Conservation (phyloP, 164 flowering plant genomes). For the Annona squamosa region DNA sequence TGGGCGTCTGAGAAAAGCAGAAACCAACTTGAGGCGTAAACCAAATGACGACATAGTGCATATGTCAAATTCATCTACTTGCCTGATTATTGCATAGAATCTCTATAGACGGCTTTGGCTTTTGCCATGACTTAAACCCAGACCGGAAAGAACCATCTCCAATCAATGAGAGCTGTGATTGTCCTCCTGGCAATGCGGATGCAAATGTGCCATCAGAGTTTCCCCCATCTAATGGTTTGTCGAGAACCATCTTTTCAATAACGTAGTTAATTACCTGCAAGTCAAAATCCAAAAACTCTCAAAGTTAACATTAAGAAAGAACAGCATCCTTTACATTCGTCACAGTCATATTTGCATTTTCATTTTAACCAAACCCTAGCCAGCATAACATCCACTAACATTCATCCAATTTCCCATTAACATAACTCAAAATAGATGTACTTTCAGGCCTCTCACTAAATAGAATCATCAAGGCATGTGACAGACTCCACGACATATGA, state of each 20-base stretch:
- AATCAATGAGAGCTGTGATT: constrained; percentile 30
- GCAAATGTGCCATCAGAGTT: constrained; percentile 46
- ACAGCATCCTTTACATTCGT: background rate
- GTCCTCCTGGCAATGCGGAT: constrained; percentile 43
- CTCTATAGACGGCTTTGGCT: constrained; percentile 77
- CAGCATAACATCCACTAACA: too few species aligned
- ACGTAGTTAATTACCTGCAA: constrained; percentile 86
- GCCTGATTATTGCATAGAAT: constrained; percentile 97
- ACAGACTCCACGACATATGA: too few species aligned
- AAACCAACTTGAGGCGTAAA: background rate
- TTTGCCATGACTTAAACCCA: constrained; percentile 68
- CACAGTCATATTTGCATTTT: background rate
- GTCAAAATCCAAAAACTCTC: background rate
- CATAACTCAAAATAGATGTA: too few species aligned
- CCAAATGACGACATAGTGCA: background rate
- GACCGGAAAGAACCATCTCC: constrained; percentile 63
- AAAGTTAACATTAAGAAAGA: background rate
- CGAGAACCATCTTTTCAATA: constrained; percentile 79
- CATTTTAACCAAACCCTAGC: too few species aligned
- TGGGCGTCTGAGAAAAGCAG: background rate
- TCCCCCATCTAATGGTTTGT: constrained; percentile 57
- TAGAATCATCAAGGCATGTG: too few species aligned
- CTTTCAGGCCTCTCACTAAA: too few species aligned
- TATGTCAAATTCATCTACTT: background rate
- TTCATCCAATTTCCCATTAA: too few species aligned